Base-by-base conservation (phyloP, 257 asterid genomes). In the Eucommia ulmoides region DNA sequence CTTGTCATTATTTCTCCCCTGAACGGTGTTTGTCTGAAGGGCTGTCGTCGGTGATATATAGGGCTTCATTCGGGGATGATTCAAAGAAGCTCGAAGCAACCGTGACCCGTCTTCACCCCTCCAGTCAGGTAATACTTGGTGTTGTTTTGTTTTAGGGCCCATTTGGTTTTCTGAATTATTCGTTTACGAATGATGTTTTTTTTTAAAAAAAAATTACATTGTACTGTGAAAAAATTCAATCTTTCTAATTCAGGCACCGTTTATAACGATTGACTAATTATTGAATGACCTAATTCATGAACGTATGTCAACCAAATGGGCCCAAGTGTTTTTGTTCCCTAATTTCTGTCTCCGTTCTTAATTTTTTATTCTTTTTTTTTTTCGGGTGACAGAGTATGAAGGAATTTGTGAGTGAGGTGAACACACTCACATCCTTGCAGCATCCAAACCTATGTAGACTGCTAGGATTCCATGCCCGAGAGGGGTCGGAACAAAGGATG, bases 21-120 rank as follows among this genome's bases (percentile, higher is more conserved):
- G 86, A 84, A 60, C 61, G 91, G 53, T 88, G 93, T 41, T 60
- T 81, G 82, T 88, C 97, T n/a, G 97, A 88, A 67, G 82, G 97
- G 19, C 79, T 84, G 23, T 84, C 95, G 51, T 88, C 95, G 58
- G 84, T 84, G 58, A 71, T 84, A 33, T 88, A 84, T 64, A 79
- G 79, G 50, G 97, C 95, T 65, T 80, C 93, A 1, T 84, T 88
- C 66, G 74, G 64, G 52, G 92, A 77, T 49, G 92, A 77, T 8
- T 24, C 70, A 18, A 84, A 59, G 64, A 88, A 74, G 74, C 75
- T 81, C 19, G 94, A 88, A 41, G 97, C 97, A 29, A 88, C 85
- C 1, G 81, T 88, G 44, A 79, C 83, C 41, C 83, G 92, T 44
- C 83, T 88, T 77, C 85, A 84, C 65, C 71, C 93, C 24, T 73